A percentile compares a stretch with the other conserved stretches of the same genome.
phyloP scores from a whole-genome alignment of 164 flowering plant genomes.

The Tinospora cordifolia region DNA sequence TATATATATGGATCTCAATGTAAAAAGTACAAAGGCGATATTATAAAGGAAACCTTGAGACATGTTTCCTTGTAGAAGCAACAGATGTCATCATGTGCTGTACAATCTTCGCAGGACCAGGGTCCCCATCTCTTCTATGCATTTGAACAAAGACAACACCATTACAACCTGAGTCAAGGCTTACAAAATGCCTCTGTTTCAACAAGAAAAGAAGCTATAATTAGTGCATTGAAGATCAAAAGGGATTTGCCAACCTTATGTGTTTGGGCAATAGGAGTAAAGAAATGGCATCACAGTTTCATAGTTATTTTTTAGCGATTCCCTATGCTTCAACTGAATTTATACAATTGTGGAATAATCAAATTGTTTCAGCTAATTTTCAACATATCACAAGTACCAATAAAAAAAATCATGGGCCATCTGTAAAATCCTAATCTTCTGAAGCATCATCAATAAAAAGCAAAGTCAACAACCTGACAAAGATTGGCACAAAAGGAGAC shows the following conservation, averaged over 20 bases:
- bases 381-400: neutral
- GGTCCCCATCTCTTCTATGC: constrained; percentile 72
- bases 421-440: neutral
- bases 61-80: constrained; percentile 71
- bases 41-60: constrained; percentile 56
- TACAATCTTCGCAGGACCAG: constrained; percentile 60
- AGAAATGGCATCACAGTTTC: too few relatives aligned
- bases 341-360: too few relatives aligned
- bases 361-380: neutral
- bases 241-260: neutral
- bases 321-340: neutral
- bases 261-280: neutral
- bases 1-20: neutral
- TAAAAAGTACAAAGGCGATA: neutral
- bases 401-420: neutral
- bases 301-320: too few relatives aligned
- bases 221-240: constrained; percentile 10
- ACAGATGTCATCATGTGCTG: constrained; percentile 74
- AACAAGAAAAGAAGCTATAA: constrained; percentile 17
- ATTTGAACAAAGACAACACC: constrained; percentile 80
- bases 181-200: constrained; percentile 67
- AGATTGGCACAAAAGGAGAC: neutral
- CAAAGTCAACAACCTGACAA: neutral
- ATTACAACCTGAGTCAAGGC: constrained; percentile 88
- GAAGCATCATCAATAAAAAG: neutral